These are phyloP conservation scores for Letharia lupina DNA, from an alignment of 495 filamentous ascomycete genomes.

Conservation along the genomic window DNA sequence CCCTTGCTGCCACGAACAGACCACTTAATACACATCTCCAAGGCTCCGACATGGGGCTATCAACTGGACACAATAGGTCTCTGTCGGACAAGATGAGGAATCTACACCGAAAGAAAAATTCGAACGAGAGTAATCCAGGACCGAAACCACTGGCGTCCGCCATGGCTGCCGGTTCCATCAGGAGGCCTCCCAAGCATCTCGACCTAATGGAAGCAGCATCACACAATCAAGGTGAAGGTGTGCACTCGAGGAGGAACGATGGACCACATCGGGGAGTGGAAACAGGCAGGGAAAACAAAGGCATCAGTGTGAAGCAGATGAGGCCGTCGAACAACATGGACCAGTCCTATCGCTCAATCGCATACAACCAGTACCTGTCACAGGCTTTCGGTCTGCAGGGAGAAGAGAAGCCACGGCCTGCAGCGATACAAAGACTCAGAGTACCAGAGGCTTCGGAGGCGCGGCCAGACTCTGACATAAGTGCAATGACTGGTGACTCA, in stretches of 20 bases:
- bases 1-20: slow-evolving; percentile 16
- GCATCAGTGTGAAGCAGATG: slow-evolving; percentile 6
- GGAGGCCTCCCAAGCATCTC: slow-evolving; percentile 20
- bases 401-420: slow-evolving; percentile 9
- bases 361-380: slow-evolving; percentile 26
- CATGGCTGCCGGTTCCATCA: slow-evolving; percentile 9
- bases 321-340: slow-evolving; percentile 19
- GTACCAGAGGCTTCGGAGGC: slow-evolving; percentile 6
- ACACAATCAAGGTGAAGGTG: slow-evolving; percentile 14
- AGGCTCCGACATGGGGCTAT: slow-evolving; percentile 8
- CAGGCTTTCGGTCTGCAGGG: slow-evolving; percentile 23
- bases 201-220: slow-evolving; percentile 25
- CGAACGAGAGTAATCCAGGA: slow-evolving; percentile 16
- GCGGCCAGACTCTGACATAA: slow-evolving; percentile 19
- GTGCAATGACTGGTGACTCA: slow-evolving; percentile 17
- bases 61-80: slow-evolving; percentile 16
- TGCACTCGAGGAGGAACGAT: slow-evolving; percentile 12
- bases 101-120: slow-evolving; percentile 24
- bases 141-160: slow-evolving; percentile 13
- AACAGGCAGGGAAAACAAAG: slow-evolving; percentile 20
- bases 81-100: slow-evolving; percentile 24
- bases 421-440: slow-evolving; percentile 11
- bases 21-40: slow-evolving; percentile 2
- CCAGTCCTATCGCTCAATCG: slow-evolving; percentile 21
- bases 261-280: slow-evolving; percentile 12